Evolutionary conservation across 306 rosid species (phyloP).

Genomic region (Luffa acutangula): DNA sequence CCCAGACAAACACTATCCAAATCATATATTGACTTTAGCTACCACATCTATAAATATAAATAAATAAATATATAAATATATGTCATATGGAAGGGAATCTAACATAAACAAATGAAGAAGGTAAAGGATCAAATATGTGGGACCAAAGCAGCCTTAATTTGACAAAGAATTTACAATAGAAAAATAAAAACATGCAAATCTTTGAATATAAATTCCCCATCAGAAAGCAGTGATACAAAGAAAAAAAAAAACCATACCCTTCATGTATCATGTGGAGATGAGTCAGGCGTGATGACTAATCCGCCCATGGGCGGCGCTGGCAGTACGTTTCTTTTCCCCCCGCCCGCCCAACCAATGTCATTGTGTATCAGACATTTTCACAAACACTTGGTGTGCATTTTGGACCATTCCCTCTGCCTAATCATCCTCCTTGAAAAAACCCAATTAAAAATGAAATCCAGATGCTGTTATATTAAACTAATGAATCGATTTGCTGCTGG

Average conservation of each 20-base stretch:
- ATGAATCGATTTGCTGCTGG: neutral
- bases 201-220: neutral
- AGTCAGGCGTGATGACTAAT: slow-evolving; percentile 32
- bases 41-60: neutral
- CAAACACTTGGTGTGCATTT: slow-evolving; percentile 5
- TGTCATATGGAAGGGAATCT: slow-evolving; percentile 7
- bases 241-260: neutral
- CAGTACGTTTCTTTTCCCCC: neutral
- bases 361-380: neutral
- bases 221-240: slow-evolving; percentile 1
- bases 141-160: slow-evolving; percentile 14
- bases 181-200: neutral
- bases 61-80: neutral
- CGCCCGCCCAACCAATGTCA: neutral
- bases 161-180: slow-evolving; percentile 15
- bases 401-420: neutral
- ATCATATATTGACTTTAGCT: slow-evolving; percentile 7
- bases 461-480: neutral
- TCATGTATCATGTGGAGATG: slow-evolving; percentile 21
- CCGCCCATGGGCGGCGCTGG: slow-evolving; percentile 26
- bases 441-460: neutral
- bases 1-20: slow-evolving; percentile 1
- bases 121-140: neutral
- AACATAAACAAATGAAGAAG: slow-evolving; percentile 5
- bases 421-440: neutral